Evolutionary conservation across 441 rosid genomes (phyloP).

Genomic region (Pelargonium australe): DNA sequence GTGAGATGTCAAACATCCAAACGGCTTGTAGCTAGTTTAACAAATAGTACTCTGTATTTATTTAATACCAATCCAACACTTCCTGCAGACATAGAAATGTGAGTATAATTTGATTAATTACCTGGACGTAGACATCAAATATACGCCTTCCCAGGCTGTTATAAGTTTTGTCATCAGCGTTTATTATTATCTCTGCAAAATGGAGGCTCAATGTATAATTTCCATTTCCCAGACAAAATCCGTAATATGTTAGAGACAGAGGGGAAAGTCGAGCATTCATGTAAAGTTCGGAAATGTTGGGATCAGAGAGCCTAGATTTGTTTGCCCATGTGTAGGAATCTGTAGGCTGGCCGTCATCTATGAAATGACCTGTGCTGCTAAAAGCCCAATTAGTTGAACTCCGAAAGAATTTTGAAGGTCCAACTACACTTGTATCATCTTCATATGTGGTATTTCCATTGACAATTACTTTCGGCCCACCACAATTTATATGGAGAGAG

Average conservation of each 20-base stretch:
- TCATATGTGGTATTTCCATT: conserved; percentile 27
- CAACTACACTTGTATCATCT: conserved; percentile 21
- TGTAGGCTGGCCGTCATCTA: conserved; percentile 27
- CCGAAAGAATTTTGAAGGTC: conserved; percentile 18
- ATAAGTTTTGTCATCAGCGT: conserved; percentile 15
- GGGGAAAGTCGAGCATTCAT: conserved; percentile 45
- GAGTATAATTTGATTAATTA: conserved; percentile 8
- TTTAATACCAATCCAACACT: too few relatives aligned
- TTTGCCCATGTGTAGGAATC: conserved; percentile 7
- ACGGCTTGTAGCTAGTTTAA: too few relatives aligned
- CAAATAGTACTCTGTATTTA: too few relatives aligned
- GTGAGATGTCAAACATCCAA: not conserved
- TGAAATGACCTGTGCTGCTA: conserved; percentile 48
- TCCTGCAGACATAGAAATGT: not conserved
- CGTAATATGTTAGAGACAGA: conserved; percentile 49
- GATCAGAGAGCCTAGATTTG: conserved; percentile 14
- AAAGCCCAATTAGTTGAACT: conserved; percentile 35
- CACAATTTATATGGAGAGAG: conserved; percentile 50
- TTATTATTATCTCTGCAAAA: conserved; percentile 51
- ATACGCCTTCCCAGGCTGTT: conserved; percentile 42
- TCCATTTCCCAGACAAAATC: conserved; percentile 40
- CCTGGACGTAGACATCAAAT: conserved; percentile 60
- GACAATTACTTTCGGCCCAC: conserved; percentile 24
- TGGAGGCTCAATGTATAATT: conserved; percentile 49
- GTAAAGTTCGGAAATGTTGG: conserved; percentile 32